phyloP scores from a whole-genome alignment of 2,329 filamentous ascomycete species.

The Exophiala alcalophila region DNA sequence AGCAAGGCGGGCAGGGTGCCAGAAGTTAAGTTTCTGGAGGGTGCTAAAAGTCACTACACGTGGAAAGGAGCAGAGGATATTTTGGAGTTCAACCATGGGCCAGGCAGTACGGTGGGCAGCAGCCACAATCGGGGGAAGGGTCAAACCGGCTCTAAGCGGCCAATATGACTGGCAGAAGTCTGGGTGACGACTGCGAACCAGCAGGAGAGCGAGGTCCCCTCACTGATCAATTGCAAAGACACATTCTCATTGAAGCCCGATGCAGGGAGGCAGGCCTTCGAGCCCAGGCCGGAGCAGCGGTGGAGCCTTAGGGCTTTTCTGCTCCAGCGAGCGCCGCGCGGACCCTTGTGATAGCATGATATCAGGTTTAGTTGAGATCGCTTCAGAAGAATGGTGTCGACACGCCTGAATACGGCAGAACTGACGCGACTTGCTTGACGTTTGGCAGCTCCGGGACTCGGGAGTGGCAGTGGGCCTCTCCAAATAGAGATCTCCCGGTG shows the following conservation, averaged over 20 bases:
- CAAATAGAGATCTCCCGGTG: slow-evolving; percentile 11
- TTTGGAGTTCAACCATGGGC: too few relatives aligned
- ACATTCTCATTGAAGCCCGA: slow-evolving; percentile 11
- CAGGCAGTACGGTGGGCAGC: too few relatives aligned
- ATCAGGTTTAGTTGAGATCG: slow-evolving; percentile 11
- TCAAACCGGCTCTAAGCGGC: too few relatives aligned
- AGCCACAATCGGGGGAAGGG: too few relatives aligned
- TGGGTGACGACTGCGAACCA: slow-evolving; percentile 6
- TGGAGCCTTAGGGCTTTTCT: slow-evolving; percentile 6
- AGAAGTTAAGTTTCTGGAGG: slow-evolving; percentile 4
- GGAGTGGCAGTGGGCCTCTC: slow-evolving; percentile 14
- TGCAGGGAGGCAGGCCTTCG: slow-evolving; percentile 2
- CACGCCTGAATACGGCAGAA: slow-evolving; percentile 13
- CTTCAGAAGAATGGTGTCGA: slow-evolving; percentile 8
- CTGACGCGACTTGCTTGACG: too few relatives aligned
- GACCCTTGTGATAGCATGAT: slow-evolving; percentile 12
- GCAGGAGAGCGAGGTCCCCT: too few relatives aligned
- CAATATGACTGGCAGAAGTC: too few relatives aligned
- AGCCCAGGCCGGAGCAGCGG: slow-evolving; percentile 2
- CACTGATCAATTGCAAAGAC: too few relatives aligned
- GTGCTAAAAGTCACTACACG: slow-evolving; percentile 2
- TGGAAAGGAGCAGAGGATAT: slow-evolving; percentile 5
- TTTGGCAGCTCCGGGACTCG: slow-evolving; percentile 10
- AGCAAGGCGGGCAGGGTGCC: slow-evolving; percentile 6
- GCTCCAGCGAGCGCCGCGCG: not conserved